Base-by-base conservation (phyloP, 2,329 filamentous ascomycete genomes). In the Neospermospora avenae region DNA sequence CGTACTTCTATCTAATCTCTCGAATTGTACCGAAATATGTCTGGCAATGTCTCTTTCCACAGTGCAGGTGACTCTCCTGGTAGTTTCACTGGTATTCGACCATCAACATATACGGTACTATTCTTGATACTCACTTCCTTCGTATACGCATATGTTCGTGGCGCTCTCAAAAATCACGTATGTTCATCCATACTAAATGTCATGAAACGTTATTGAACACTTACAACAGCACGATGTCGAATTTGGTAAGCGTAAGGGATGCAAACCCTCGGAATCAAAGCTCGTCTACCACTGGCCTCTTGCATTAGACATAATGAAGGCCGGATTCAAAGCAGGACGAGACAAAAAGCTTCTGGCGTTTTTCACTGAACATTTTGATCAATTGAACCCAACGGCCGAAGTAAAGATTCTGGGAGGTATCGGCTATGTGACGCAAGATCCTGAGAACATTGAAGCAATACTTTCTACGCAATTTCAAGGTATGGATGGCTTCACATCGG, bases 391-490 rank as follows among this genome's bases (percentile, higher is more conserved):
- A 45, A 65, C 44, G 5, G 37, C 51, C n/a, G 39, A 60, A 44
- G 35, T 61, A 28, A 65, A 46, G 24, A 48, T 65, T 8, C 41
- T 63, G 2, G 63, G 63, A 31, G 41, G 48, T 14, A 55, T 48
- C 5, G 64, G 64, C 22, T 66, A 62, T 55, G 39, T 66, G 16
- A 74, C 73, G 5, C 70, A 72, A 7, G 73, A 75, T 49, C 73
- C 73, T 1, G 65, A 64, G 35, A 75, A 74, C 46, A 69, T 72
- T n/a, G 66, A 70, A 35, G 65, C 66, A 7, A 68, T 75, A 11
- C 71, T 75, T 48, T 67, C 68, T 3, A 61, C 58, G 35, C 76
- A 77, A 8, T 83, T 81, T 62, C 69, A 76, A 13, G 78, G 62
- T 53, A 66, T n/a, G 69, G 52, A 42, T 7, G 31, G 49, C 57